Base-by-base conservation (phyloP, 176 grass and related monocot species). In the Phoenix roebelenii region DNA sequence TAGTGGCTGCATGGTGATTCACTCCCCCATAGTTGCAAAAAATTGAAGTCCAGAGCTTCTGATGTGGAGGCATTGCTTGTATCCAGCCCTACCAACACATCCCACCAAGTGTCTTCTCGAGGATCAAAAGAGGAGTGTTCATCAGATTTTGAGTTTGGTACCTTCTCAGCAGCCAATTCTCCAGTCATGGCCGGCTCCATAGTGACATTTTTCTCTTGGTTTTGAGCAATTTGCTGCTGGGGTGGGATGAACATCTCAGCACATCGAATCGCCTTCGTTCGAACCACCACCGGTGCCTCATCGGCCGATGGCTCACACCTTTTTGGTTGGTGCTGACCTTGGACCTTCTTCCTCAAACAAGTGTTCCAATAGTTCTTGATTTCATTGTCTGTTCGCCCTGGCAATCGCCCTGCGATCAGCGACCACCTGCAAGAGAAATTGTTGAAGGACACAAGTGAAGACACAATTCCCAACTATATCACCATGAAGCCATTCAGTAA, bases 331-430 rank as follows among this genome's bases (percentile, higher is more conserved):
- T 30, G 3, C 23, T n/a, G 57, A 25, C 24, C n/a, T 26, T 59
- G 9, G 23, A 59, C 25, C 17, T 59, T 59, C 57, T 59, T 59
- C 24, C 10, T 59, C 57, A 59, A 18, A 26, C 0, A 30, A 26
- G 57, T 59, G 7, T 59, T 59, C 57, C 57, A 59, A 26, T 59
- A 59, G 15, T 59, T 59, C 24, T 59, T 59, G 57, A 59, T 59
- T 17, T 59, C 57, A 26, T 59, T 59, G 23, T 59, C 57, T 59
- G 57, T 59, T 59, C 57, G 57, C 15, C 57, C 57, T 15, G 57
- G 57, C 7, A 59, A 29, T 17, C 57, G 15, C 25, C 57, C 57
- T 6, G 57, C 57, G 0, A 59, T 59, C 10, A 59, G 24, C 22
- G 57, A 59, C 57, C 57, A 59, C 23, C 57, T 59, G 57, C 57